Conservation (phyloP, 2,329 filamentous ascomycete genomes). For the Neopestalotiopsis sp. region DNA sequence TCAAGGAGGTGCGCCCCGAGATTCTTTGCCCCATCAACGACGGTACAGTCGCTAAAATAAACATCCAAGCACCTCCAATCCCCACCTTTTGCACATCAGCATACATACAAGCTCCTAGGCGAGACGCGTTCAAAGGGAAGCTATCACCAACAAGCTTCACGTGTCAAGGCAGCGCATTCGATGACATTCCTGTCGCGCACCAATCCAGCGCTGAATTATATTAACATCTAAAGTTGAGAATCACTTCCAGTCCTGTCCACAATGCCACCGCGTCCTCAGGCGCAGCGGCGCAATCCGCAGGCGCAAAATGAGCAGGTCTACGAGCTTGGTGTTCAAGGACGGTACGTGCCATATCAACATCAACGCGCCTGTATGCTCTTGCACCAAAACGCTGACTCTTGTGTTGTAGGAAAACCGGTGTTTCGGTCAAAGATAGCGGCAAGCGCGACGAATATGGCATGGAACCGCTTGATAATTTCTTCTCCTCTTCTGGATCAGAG, state of each 20-base stretch:
- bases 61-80: not conserved
- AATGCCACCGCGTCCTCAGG: conserved; percentile 45
- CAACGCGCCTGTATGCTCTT: not conserved
- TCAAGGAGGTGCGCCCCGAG: not conserved
- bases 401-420: conserved; percentile 82
- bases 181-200: not conserved
- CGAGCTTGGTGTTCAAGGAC: conserved; percentile 54
- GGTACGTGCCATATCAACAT: conserved; percentile 39
- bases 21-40: conserved; percentile 6
- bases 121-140: not conserved
- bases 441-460: conserved; percentile 90
- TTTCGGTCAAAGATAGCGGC: conserved; percentile 78
- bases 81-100: not conserved
- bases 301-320: conserved; percentile 52
- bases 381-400: not conserved
- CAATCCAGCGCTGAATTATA: not conserved
- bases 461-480: conserved; percentile 87
- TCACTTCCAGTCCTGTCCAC: not conserved
- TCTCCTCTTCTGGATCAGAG: conserved; percentile 55
- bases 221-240: not conserved
- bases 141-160: not conserved
- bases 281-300: conserved; percentile 40
- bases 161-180: not conserved
- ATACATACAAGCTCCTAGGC: conserved; percentile 1
- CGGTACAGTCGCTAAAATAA: conserved; percentile 6